A percentile compares a stretch with the other conserved stretches of the same genome.
Evolutionary conservation across 768 basidiomycete species (phyloP).

Genomic region (Coprinopsis strossmayeri): DNA sequence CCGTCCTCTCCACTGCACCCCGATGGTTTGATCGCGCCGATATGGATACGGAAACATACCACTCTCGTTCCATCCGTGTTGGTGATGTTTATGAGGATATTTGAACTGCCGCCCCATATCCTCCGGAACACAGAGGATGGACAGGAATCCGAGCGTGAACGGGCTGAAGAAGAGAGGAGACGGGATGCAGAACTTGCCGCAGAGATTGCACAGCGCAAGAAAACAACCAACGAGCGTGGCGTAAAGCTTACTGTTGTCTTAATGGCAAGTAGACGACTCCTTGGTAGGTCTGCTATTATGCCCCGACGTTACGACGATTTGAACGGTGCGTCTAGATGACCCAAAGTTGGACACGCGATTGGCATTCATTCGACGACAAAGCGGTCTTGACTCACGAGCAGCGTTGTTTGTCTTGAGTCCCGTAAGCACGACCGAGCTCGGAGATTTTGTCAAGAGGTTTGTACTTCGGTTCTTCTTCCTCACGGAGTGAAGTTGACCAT

Average conservation of each 20-base stretch:
- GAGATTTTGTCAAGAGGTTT: conserved; percentile 84
- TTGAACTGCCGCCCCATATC: conserved; percentile 48
- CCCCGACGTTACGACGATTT: background rate
- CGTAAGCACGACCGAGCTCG: conserved; percentile 77
- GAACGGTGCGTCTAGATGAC: conserved; percentile 52
- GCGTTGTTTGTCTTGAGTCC: conserved; percentile 94
- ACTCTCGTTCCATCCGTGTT: conserved; percentile 90
- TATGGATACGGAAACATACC: conserved; percentile 97
- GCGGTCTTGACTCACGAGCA: conserved; percentile 85
- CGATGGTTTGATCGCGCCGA: conserved; percentile 93
- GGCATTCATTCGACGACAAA: conserved; percentile 82
- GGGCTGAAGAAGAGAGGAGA: conserved; percentile 61
- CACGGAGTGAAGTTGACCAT: conserved; percentile 1
- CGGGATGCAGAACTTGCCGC: conserved; percentile 72
- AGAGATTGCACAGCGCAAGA: conserved; percentile 78
- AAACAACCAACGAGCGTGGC: conserved; percentile 71
- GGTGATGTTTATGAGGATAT: conserved; percentile 83
- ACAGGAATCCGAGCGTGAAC: conserved; percentile 46
- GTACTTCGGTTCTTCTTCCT: background rate
- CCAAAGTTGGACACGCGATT: conserved; percentile 75
- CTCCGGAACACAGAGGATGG: conserved; percentile 49
- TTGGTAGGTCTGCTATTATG: conserved; percentile 49
- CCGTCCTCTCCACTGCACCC: conserved; percentile 87
- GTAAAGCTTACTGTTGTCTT: conserved; percentile 95
- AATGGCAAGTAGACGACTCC: conserved; percentile 79